These are phyloP conservation scores for Solanum chilense DNA, from an alignment of 257 asterid species.

Conservation along the genomic window DNA sequence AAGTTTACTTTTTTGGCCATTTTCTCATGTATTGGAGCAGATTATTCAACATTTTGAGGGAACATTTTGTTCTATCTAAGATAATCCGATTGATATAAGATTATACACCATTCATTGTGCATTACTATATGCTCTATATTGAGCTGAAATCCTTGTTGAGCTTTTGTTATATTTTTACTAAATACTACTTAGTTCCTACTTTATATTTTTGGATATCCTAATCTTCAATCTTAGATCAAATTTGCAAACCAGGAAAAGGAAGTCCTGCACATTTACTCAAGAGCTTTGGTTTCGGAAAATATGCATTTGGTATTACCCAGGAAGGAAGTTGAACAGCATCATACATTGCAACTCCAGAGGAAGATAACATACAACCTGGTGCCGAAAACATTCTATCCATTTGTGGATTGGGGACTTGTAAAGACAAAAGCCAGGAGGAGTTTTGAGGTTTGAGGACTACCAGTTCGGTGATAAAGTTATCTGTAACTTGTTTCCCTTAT, in stretches of 20 bases:
- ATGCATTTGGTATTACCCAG: neutral
- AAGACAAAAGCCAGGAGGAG: slow-evolving; percentile 74
- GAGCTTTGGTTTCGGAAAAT: neutral
- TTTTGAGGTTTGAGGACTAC: too few relatives aligned
- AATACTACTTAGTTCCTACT: neutral
- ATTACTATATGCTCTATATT: neutral
- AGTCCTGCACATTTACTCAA: neutral
- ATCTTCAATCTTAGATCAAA: neutral
- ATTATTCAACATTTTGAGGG: too few relatives aligned
- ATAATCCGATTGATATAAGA: neutral
- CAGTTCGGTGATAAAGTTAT: slow-evolving; percentile 38
- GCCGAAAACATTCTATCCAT: slow-evolving; percentile 49
- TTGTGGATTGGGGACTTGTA: slow-evolving; percentile 52
- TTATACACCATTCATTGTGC: neutral
- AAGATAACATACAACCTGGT: slow-evolving; percentile 17
- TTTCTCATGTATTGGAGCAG: neutral
- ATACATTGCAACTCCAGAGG: slow-evolving; percentile 42
- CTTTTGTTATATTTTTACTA: neutral
- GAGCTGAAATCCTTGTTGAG: neutral
- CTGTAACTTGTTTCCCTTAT: neutral
- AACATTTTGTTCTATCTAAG: neutral
- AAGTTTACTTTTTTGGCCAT: neutral
- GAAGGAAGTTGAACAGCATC: slow-evolving; percentile 47
- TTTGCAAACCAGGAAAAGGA: neutral
- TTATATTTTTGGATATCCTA: too few relatives aligned